Conservation (phyloP, 805 yeast species). For the Ogataea chonburiensis region DNA sequence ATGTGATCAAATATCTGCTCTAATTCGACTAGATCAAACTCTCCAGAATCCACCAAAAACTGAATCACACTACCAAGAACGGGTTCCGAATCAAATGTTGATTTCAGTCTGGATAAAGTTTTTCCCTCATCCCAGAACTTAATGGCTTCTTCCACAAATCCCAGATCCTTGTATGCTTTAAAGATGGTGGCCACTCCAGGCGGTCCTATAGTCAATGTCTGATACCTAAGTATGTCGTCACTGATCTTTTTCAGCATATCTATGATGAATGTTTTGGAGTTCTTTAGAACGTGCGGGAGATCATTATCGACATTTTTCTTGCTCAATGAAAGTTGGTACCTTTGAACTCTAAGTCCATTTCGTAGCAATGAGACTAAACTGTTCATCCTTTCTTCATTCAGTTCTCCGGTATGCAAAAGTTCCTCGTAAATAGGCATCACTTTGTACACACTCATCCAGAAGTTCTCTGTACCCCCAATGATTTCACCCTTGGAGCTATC, state of each 20-base stretch:
- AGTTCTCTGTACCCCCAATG: slow-evolving; percentile 37
- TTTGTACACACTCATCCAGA: slow-evolving; percentile 50
- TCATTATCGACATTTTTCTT: slow-evolving; percentile 59
- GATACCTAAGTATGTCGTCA: slow-evolving; percentile 39
- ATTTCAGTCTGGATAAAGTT: slow-evolving; percentile 37
- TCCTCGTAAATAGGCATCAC: slow-evolving; percentile 51
- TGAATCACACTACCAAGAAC: slow-evolving; percentile 71
- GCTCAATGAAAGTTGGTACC: slow-evolving; percentile 50
- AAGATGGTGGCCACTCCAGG: slow-evolving; percentile 56
- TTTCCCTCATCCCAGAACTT: slow-evolving; percentile 66
- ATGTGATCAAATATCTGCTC: slow-evolving; percentile 47
- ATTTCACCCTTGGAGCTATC: slow-evolving; percentile 37
- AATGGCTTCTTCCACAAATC: slow-evolving; percentile 59
- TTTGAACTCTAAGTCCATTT: slow-evolving; percentile 54
- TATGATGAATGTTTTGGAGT: slow-evolving; percentile 44
- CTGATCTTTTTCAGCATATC: slow-evolving; percentile 45
- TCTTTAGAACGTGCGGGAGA: slow-evolving; percentile 47
- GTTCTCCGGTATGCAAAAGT: slow-evolving; percentile 45
- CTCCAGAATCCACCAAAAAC: slow-evolving; percentile 57
- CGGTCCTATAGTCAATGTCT: slow-evolving; percentile 39
- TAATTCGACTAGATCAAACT: slow-evolving; percentile 58
- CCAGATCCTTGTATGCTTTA: slow-evolving; percentile 57
- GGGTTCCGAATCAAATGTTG: slow-evolving; percentile 55
- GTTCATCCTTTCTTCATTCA: slow-evolving; percentile 43
- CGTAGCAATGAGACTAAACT: slow-evolving; percentile 49